Base-by-base conservation (phyloP, 2,329 filamentous ascomycete species). In the Aspergillus japonicus region DNA sequence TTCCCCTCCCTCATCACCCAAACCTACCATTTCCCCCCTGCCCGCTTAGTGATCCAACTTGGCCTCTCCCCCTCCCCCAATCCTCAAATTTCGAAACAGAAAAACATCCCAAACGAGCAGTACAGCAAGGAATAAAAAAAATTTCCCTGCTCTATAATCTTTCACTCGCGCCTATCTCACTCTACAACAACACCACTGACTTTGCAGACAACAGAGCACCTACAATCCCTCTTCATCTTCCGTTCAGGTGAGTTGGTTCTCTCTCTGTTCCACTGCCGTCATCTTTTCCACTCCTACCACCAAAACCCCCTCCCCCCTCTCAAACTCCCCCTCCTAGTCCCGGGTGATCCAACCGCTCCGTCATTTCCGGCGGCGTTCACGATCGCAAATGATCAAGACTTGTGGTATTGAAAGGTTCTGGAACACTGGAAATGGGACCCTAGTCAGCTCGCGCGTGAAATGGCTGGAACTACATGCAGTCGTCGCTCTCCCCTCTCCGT, bases 241-340 rank as follows among this genome's bases (percentile, higher is more conserved):
- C 42, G 56, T 60, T 53, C 63, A 72, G 67, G 71, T 73, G 63
- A 71, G 71, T 68, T 39, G 35, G 47, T 47, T 33, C 21, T 21
- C 44, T 39, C 33, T 39, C 31, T 14, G 31, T 58, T 57, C 57
- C 62, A 61, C 56, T 64, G 61, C 61, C 54, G 49, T 61, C 62
- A 35, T 52, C 50, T 62, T 56, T 59, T 51, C 57, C 58, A 49
- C 60, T 56, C 56, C 58, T 50, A 47, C 59, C 54, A 59, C 50
- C 62, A 60, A 57, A 53, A 54, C 50, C 52, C 50, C 57, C 54
- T 50, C 64, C 47, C 26, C 8, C 26, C 26, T 8, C 26, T 29
- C 26, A 29, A 54, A 53, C 50, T 44, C 48, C 51, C 61, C 53
- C 53, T 57, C n/a, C 47, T 35, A 52, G 50, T 51, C 54, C 60